phyloP scores from a whole-genome alignment of 805 yeast genomes.

The Suhomyces xylopsoci region DNA sequence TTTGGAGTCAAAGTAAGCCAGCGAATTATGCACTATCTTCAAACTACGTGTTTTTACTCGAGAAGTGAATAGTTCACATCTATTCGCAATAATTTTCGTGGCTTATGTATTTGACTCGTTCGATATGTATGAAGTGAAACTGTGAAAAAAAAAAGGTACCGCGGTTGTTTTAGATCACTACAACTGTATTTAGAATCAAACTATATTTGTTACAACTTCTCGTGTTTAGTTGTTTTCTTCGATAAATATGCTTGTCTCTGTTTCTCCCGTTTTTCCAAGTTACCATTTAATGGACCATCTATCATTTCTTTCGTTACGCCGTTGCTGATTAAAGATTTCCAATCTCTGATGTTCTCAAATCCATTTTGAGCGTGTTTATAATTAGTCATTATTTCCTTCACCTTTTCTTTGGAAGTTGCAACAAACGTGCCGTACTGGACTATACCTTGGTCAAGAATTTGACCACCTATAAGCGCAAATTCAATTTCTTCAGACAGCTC shows the following conservation, averaged over 20 bases:
- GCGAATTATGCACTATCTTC: background rate
- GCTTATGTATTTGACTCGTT: background rate
- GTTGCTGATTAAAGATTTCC: conserved; percentile 49
- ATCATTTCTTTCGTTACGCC: conserved; percentile 45
- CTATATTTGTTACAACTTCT: background rate
- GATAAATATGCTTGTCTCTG: conserved; percentile 8
- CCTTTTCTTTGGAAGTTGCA: conserved; percentile 62
- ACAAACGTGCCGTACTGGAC: conserved; percentile 94
- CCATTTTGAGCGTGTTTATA: conserved; percentile 70
- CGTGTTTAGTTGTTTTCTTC: background rate
- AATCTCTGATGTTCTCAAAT: conserved; percentile 60
- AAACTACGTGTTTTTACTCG: no score
- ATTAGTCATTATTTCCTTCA: conserved; percentile 67
- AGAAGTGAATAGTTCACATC: background rate
- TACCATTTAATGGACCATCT: conserved; percentile 36
- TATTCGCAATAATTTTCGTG: background rate
- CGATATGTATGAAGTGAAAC: background rate
- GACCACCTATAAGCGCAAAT: conserved; percentile 74
- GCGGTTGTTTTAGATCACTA: background rate
- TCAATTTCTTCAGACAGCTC: conserved; percentile 42
- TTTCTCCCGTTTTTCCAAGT: conserved; percentile 28
- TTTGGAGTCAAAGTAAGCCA: background rate
- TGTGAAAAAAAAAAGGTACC: background rate
- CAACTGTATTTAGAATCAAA: background rate
- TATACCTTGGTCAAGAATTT: conserved; percentile 66